Percentiles rank a stretch among this genome's conserved stretches.
phyloP scores from a whole-genome alignment of 306 rosid genomes.

The Echinosophora koreensis region DNA sequence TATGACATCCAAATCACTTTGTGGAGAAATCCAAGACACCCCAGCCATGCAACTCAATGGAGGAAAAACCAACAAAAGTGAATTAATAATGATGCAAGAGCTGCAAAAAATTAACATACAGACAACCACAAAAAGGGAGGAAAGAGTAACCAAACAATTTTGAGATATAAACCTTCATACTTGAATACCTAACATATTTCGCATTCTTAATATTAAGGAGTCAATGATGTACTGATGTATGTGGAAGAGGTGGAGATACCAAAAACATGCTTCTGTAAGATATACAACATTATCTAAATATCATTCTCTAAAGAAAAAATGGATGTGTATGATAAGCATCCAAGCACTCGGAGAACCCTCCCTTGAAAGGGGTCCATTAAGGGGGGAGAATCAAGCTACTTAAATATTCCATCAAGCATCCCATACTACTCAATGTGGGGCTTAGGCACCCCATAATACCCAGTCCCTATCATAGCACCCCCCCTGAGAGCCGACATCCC shows the following conservation, averaged over 20 bases:
- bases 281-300: neutral
- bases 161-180: neutral
- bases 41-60: neutral
- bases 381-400: too few relatives aligned
- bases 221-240: neutral
- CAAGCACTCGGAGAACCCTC: too few relatives aligned
- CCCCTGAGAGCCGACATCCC: too few relatives aligned
- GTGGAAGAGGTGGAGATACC: constrained; percentile 4
- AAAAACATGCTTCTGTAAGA: neutral
- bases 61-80: neutral
- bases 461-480: too few relatives aligned
- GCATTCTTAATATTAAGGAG: constrained; percentile 5
- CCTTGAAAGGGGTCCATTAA: too few relatives aligned
- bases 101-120: constrained; percentile 1
- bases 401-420: too few relatives aligned
- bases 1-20: neutral
- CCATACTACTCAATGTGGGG: too few relatives aligned
- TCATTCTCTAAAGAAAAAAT: neutral
- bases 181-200: neutral
- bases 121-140: neutral
- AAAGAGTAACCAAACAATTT: constrained; percentile 18
- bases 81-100: constrained; percentile 16
- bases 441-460: too few relatives aligned
- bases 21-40: constrained; percentile 15
- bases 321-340: neutral